Base-by-base conservation (phyloP, 805 yeast species). In the Saccharomyces mikatae region DNA sequence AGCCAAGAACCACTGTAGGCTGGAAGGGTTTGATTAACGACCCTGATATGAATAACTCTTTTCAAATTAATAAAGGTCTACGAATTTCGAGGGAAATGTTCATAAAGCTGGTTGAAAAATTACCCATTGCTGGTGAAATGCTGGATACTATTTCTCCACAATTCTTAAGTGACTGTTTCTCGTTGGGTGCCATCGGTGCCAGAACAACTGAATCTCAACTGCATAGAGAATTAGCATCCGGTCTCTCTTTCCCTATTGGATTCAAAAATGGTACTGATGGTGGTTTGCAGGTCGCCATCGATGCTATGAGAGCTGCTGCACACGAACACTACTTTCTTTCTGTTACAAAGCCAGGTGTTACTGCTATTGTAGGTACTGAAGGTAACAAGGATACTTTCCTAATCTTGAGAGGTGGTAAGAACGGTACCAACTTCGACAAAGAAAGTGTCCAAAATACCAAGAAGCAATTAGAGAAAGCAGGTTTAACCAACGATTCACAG, bases 201-300 rank as follows among this genome's bases (percentile, higher is more conserved):
- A 86, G 99, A 79, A 92, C 99, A 48, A 92, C 99, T 44, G 99
- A 92, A 76, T 90, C 97, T 44, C 99, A 92, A 76, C 81, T 92
- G 53, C 99, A 92, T 73, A 85, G 99, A 72, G 99, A 92, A 73
- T 80, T 92, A 62, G 96, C 98, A 3, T 90, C 97, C 0, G 99
- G 98, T 31, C 77, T 94, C 49, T 88, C 96, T 2, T 92, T 94
- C 89, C 99, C 99, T 47, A 89, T 92, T 56, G 99, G 99, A 52
- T 92, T 92, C 85, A 92, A 92, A 71, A 92, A 92, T 69, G 98
- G 98, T 68, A 92, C 99, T 46, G 98, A 94, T 71, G 99, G 99
- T 67, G 83, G 91, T 48, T 73, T 94, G 51, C 95, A 89, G 62
- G 97, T 92, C 58, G 96, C 97, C 36, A 79, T 92, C 58, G 99